Evolutionary conservation across 345 rosid species (phyloP).

Genomic region (Eutrema japonicum): DNA sequence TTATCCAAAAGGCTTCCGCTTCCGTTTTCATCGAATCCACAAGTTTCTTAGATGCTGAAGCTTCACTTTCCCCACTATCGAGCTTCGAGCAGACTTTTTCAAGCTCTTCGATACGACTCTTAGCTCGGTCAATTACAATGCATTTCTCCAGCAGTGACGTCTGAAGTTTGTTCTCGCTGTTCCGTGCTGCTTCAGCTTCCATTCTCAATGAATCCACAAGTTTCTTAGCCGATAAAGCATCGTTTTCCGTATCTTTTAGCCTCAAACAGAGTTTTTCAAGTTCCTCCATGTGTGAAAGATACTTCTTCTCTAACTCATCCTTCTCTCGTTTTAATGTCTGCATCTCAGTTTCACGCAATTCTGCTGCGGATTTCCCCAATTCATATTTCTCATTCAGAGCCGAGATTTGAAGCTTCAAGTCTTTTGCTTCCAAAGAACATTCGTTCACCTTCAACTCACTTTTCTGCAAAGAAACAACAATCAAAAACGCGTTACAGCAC

Average conservation of each 20-base stretch:
- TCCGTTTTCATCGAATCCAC: conserved; percentile 40
- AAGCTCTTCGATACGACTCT: conserved; percentile 44
- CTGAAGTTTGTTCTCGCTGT: conserved; percentile 38
- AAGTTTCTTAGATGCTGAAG: conserved; percentile 36
- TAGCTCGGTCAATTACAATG: conserved; percentile 33
- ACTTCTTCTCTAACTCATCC: conserved; percentile 46
- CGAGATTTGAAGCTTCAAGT: conserved; percentile 43
- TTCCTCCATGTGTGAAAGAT: conserved; percentile 38
- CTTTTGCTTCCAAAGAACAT: conserved; percentile 41
- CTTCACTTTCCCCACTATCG: conserved; percentile 36
- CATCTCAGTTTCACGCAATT: conserved; percentile 43
- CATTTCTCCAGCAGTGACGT: conserved; percentile 43
- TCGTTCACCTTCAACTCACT: conserved; percentile 44
- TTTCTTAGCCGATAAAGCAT: conserved; percentile 39
- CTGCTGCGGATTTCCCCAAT: conserved; percentile 34
- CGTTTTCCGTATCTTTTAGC: conserved; percentile 37
- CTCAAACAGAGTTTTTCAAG: conserved; percentile 39
- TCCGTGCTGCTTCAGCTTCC: conserved; percentile 40
- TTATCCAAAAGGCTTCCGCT: conserved; percentile 35
- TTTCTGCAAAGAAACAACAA: conserved; percentile 40
- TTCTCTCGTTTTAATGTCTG: conserved; percentile 37
- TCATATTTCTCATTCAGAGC: conserved; percentile 42
- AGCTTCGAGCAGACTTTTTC: conserved; percentile 39
- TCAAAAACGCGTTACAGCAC: not conserved
- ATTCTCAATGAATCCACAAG: conserved; percentile 40